Evolutionary conservation across 2,329 filamentous ascomycete species (phyloP).

Genomic region (Bipolaris sorokiniana): DNA sequence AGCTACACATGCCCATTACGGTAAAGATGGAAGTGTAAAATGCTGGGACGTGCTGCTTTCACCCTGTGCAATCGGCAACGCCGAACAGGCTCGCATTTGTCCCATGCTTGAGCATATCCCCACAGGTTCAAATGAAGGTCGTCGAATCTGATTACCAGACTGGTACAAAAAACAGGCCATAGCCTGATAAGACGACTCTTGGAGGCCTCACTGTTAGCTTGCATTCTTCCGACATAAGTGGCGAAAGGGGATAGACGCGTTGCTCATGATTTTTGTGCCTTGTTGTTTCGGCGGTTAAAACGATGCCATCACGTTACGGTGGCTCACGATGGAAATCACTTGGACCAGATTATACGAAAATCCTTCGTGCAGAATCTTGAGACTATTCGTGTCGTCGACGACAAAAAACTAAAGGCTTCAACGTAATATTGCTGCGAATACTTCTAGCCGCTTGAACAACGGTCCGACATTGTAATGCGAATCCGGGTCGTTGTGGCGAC

Average conservation of each 20-base stretch:
- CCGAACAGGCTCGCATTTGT: conserved; percentile 14
- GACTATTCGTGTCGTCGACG: too few species aligned
- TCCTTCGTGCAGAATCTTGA: background rate
- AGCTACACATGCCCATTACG: background rate
- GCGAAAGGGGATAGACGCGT: background rate
- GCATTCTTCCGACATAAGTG: conserved; percentile 4
- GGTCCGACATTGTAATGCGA: background rate
- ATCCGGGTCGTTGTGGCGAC: conserved; percentile 31
- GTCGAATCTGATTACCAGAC: conserved; percentile 31
- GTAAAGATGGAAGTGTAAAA: background rate
- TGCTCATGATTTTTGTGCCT: background rate
- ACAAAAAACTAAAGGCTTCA: background rate
- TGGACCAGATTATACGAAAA: background rate
- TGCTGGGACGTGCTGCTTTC: background rate
- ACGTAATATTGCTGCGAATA: background rate
- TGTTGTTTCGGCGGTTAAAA: background rate
- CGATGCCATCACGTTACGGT: background rate
- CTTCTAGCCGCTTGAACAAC: background rate
- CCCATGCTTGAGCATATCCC: conserved; percentile 14
- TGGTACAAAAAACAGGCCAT: conserved; percentile 11
- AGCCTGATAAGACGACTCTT: conserved; percentile 18
- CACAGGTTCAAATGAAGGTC: conserved; percentile 27
- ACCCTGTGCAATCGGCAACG: background rate
- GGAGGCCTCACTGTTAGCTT: conserved; percentile 12
- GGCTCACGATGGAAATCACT: background rate